Conservation (phyloP, 179 eudicot species). For the Spinacia oleracea region DNA sequence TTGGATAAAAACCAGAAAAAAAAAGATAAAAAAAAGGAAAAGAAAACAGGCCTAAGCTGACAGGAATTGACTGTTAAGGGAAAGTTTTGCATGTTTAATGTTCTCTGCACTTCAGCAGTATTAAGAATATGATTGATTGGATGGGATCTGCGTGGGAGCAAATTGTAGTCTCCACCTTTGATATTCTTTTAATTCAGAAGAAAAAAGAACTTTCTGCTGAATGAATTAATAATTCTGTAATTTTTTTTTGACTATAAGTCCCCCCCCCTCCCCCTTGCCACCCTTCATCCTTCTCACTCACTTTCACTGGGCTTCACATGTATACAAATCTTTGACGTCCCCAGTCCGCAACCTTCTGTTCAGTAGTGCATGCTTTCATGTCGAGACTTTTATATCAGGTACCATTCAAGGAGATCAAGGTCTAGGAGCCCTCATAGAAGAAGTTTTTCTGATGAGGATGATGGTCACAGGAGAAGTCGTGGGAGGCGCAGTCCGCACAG, state of each 20-base stretch:
- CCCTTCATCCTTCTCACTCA: neutral
- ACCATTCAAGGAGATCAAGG: constrained; percentile 43
- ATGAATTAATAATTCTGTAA: too few species aligned
- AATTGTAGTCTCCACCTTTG: neutral
- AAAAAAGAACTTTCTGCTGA: too few species aligned
- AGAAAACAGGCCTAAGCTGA: neutral
- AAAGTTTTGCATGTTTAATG: neutral
- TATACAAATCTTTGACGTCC: neutral
- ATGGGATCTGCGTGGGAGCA: neutral
- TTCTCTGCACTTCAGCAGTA: neutral
- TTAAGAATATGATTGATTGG: neutral
- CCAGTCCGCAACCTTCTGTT: neutral
- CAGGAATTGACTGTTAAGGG: neutral
- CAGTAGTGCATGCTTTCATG: neutral
- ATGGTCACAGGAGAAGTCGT: constrained; percentile 31
- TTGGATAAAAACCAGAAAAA: neutral
- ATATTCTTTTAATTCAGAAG: neutral
- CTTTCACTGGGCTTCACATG: neutral
- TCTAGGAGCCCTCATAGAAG: constrained; percentile 41
- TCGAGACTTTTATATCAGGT: constrained; percentile 34
- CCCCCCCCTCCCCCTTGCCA: too few species aligned
- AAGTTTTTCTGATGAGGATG: constrained; percentile 46
- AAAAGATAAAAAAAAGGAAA: too few species aligned
- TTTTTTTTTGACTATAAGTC: too few species aligned
- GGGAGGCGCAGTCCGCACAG: constrained; percentile 5